Percentiles rank a stretch among this genome's conserved stretches.
phyloP scores from a whole-genome alignment of 345 rosid species.

The Cochlearia excelsa region DNA sequence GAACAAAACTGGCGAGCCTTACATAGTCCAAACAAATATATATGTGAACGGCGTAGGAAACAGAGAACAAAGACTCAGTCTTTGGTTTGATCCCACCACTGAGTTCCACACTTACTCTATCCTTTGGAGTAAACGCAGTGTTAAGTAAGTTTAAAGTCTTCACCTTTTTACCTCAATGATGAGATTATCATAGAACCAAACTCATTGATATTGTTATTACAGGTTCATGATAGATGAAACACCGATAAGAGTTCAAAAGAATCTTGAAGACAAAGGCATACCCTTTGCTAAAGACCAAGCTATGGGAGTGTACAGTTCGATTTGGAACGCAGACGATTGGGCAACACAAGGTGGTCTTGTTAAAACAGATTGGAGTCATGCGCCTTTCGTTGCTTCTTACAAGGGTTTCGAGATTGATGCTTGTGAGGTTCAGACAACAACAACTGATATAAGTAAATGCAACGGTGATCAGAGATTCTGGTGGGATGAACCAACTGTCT shows the following conservation, averaged over 20 bases:
- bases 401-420: conserved; percentile 72
- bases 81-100: conserved; percentile 96
- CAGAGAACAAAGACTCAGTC: conserved; percentile 83
- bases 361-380: conserved; percentile 95
- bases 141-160: conserved; percentile 55
- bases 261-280: conserved; percentile 82
- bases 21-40: conserved; percentile 80
- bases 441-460: conserved; percentile 56
- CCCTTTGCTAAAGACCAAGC: conserved; percentile 92
- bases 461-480: conserved; percentile 57
- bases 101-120: conserved; percentile 84
- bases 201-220: conserved; percentile 6
- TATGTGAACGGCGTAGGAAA: conserved; percentile 93
- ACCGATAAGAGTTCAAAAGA: conserved; percentile 70
- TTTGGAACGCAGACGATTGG: conserved; percentile 99
- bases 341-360: conserved; percentile 96
- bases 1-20: conserved; percentile 89
- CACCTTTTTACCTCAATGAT: not conserved
- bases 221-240: conserved; percentile 92
- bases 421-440: conserved; percentile 60
- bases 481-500: conserved; percentile 88
- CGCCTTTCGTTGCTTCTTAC: conserved; percentile 89
- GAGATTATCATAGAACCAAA: not conserved
- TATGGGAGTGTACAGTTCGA: conserved; percentile 97
- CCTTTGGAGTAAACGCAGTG: conserved; percentile 82